Conservation (phyloP, 495 filamentous ascomycete genomes). For the Aspergillus sparsus region DNA sequence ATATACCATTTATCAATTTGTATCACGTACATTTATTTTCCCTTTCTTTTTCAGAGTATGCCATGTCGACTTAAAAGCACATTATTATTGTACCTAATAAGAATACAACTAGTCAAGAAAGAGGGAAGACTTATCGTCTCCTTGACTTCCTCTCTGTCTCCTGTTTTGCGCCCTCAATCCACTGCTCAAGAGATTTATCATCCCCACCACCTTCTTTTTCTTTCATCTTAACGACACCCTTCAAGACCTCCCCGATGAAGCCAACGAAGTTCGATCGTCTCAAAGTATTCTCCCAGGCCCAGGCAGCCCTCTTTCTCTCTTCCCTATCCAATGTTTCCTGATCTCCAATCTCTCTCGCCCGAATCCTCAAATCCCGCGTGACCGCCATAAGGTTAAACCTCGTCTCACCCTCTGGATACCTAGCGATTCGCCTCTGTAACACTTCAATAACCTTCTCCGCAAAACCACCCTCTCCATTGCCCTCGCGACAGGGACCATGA, state of each 20-base stretch:
- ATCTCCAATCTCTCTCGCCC: slow-evolving; percentile 82
- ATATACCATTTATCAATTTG: neutral
- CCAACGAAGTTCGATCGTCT: slow-evolving; percentile 94
- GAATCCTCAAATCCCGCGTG: slow-evolving; percentile 73
- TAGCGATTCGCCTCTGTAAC: slow-evolving; percentile 75
- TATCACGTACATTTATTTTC: too few relatives aligned
- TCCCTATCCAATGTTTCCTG: slow-evolving; percentile 72
- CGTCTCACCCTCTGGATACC: slow-evolving; percentile 87
- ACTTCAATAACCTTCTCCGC: slow-evolving; percentile 84
- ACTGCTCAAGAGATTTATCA: slow-evolving; percentile 58
- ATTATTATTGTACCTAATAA: too few relatives aligned
- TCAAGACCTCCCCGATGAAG: slow-evolving; percentile 87
- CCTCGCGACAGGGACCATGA: slow-evolving; percentile 71
- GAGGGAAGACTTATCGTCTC: slow-evolving; percentile 26
- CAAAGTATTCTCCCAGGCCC: slow-evolving; percentile 96
- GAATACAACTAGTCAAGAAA: neutral
- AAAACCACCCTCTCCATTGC: slow-evolving; percentile 63
- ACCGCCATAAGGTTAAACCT: slow-evolving; percentile 95
- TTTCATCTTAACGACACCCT: slow-evolving; percentile 76
- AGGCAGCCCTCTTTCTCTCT: slow-evolving; percentile 79
- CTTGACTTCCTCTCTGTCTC: slow-evolving; percentile 70
- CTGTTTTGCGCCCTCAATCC: slow-evolving; percentile 75
- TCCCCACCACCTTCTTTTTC: slow-evolving; percentile 60
- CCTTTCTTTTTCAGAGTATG: too few relatives aligned
- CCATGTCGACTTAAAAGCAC: too few relatives aligned